These are phyloP conservation scores for Backusella mclennaniae DNA, from an alignment of 192 early-diverging fungal genomes.

Conservation along the genomic window DNA sequence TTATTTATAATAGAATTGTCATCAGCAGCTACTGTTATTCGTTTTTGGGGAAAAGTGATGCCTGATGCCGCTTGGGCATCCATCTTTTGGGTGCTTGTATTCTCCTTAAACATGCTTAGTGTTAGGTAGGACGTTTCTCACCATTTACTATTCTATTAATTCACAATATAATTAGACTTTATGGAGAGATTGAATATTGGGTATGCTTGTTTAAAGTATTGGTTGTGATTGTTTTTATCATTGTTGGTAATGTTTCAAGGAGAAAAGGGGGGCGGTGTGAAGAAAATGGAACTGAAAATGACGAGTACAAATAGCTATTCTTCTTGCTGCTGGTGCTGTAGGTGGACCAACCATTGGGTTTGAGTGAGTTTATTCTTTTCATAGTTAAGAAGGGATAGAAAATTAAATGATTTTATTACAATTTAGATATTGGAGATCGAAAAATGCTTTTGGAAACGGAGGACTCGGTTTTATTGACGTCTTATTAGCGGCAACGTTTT, in stretches of 20 bases:
- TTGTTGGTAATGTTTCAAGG: constrained; percentile 44
- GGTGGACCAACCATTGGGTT: constrained; percentile 54
- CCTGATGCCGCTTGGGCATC: constrained; percentile 41
- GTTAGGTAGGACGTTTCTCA: constrained; percentile 18
- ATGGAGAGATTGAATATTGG: constrained; percentile 90
- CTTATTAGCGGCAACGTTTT: constrained; percentile 76
- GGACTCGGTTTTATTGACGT: constrained; percentile 61
- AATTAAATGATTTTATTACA: no score
- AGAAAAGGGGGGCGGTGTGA: not conserved
- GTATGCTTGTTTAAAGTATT: constrained; percentile 75
- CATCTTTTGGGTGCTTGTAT: constrained; percentile 57
- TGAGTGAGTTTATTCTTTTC: not conserved
- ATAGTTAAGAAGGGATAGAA: no score
- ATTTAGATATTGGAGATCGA: constrained; percentile 61
- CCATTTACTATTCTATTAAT: no score
- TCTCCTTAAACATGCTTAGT: constrained; percentile 60
- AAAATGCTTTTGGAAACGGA: constrained; percentile 57
- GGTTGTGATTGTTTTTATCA: constrained; percentile 74
- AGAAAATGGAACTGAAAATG: not conserved
- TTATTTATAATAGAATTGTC: constrained; percentile 48
- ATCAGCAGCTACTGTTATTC: constrained; percentile 78
- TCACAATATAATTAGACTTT: constrained; percentile 46
- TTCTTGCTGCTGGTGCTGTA: constrained; percentile 59
- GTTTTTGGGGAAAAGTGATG: constrained; percentile 52
- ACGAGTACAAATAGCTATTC: constrained; percentile 32